Conservation (phyloP, 2,329 filamentous ascomycete genomes). For the Parascedosporium putredinis region DNA sequence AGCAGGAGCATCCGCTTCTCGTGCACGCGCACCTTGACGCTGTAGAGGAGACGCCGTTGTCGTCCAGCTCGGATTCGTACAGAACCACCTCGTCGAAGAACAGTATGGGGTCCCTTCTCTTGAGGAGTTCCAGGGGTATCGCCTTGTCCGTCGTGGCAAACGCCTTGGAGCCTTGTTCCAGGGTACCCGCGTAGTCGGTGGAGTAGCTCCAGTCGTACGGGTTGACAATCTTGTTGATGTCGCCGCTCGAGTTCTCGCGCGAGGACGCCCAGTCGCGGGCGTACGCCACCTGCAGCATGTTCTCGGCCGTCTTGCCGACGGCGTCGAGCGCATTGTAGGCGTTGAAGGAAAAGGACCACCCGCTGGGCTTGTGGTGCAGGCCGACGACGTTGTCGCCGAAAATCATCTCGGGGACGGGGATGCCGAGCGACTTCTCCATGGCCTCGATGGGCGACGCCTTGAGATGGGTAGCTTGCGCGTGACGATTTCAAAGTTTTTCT, state of each 20-base stretch:
- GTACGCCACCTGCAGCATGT: slow-evolving; percentile 90
- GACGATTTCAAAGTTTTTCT: slow-evolving; percentile 62
- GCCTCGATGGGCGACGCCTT: slow-evolving; percentile 83
- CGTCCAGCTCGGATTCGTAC: slow-evolving; percentile 95
- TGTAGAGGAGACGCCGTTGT: slow-evolving; percentile 91
- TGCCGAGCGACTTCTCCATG: slow-evolving; percentile 68
- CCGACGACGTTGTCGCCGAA: slow-evolving; percentile 88
- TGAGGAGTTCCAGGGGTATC: slow-evolving; percentile 80
- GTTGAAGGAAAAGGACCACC: slow-evolving; percentile 73
- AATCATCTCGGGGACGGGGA: slow-evolving; percentile 96
- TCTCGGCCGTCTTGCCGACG: slow-evolving; percentile 86
- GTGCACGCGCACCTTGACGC: slow-evolving; percentile 89
- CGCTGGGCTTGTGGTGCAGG: slow-evolving; percentile 61
- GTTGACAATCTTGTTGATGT: slow-evolving; percentile 87
- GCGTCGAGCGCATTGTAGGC: slow-evolving; percentile 78
- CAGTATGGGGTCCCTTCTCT: slow-evolving; percentile 81
- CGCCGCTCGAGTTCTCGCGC: slow-evolving; percentile 66
- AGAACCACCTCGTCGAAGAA: slow-evolving; percentile 96
- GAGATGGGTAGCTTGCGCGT: slow-evolving; percentile 86
- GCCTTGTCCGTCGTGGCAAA: slow-evolving; percentile 24
- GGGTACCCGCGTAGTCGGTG: slow-evolving; percentile 72
- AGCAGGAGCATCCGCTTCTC: slow-evolving; percentile 77
- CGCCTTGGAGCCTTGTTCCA: slow-evolving; percentile 22
- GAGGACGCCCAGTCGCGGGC: slow-evolving; percentile 70
- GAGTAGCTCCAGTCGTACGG: slow-evolving; percentile 98